phyloP scores from a whole-genome alignment of 164 flowering plant species.

The Akebia trifoliata region DNA sequence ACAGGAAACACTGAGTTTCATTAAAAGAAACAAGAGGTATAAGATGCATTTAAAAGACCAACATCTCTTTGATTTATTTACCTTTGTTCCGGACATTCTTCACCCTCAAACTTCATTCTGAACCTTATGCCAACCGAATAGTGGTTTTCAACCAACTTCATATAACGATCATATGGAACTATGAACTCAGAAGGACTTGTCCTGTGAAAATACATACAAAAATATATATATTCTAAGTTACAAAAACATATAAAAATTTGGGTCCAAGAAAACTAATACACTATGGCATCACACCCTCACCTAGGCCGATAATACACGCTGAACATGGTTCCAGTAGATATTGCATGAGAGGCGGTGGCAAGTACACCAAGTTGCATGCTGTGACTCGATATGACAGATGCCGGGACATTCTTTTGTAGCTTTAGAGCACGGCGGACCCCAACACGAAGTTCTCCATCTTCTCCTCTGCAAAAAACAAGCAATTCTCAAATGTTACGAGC shows the following conservation, averaged over 20 bases:
- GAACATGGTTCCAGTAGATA: constrained; percentile 47
- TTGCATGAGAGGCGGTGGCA: constrained; percentile 54
- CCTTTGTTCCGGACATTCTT: constrained; percentile 41
- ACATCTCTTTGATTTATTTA: neutral
- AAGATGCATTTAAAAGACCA: neutral
- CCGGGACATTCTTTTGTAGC: constrained; percentile 21
- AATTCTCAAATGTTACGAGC: neutral
- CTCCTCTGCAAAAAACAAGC: constrained; percentile 39
- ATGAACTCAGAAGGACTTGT: constrained; percentile 47
- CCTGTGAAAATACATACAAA: constrained; percentile 32
- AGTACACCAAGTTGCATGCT: constrained; percentile 64
- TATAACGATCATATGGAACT: constrained; percentile 35
- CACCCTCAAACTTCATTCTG: constrained; percentile 42
- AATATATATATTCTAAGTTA: neutral
- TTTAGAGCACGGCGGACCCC: constrained; percentile 47
- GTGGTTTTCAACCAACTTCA: constrained; percentile 23
- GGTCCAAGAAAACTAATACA: neutral
- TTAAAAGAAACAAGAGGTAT: neutral
- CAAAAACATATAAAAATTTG: neutral
- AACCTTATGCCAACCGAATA: constrained; percentile 43
- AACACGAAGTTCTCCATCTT: constrained; percentile 46
- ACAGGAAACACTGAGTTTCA: neutral
- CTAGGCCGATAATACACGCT: constrained; percentile 51
- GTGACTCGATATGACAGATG: constrained; percentile 46
- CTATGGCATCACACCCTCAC: no score